These are phyloP conservation scores for Cercis canadensis DNA, from an alignment of 306 rosid genomes.

Conservation along the genomic window DNA sequence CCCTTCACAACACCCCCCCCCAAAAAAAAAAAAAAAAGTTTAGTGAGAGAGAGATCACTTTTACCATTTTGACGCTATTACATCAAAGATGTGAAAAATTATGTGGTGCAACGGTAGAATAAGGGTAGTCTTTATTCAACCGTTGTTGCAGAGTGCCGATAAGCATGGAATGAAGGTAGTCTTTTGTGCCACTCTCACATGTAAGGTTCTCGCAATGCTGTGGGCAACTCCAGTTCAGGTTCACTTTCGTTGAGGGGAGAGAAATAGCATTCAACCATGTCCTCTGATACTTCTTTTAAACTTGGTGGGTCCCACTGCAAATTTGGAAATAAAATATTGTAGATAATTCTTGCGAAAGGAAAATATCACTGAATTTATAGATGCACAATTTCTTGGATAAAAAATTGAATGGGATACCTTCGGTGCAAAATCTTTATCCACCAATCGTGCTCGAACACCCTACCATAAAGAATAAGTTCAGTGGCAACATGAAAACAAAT, in stretches of 20 bases:
- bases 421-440: constrained; percentile 90
- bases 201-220: constrained; percentile 76
- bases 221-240: constrained; percentile 78
- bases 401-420: constrained; percentile 53
- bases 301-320: constrained; percentile 91
- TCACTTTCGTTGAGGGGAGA: constrained; percentile 60
- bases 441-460: constrained; percentile 92
- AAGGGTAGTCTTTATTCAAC: no score
- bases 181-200: constrained; percentile 46
- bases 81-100: constrained; percentile 27
- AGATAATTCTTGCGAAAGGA: not conserved
- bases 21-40: no score
- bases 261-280: constrained; percentile 81
- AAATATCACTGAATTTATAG: not conserved
- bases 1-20: no score
- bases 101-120: no score
- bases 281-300: constrained; percentile 71
- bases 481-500: constrained; percentile 11
- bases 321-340: constrained; percentile 32
- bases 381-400: constrained; percentile 10
- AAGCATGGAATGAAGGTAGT: constrained; percentile 19
- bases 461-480: constrained; percentile 32
- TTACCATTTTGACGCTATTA: constrained; percentile 30
- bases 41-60: no score
- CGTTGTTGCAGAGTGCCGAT: constrained; percentile 17